Conservation (phyloP, 108 stramenopile species). For the Cyclostephanos tholiformis region DNA sequence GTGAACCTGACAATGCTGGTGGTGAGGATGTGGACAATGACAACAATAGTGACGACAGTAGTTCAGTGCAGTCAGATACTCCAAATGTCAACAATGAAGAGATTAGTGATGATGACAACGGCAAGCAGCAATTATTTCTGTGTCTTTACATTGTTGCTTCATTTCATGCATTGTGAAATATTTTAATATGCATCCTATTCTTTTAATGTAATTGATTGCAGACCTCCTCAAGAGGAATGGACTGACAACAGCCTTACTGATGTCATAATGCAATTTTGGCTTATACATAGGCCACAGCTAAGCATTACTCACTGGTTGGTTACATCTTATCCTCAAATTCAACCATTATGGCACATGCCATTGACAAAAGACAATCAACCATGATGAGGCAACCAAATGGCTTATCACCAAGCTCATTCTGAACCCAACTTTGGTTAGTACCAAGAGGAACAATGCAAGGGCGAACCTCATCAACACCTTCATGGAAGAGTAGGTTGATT, state of each 20-base stretch:
- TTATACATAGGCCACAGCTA: background rate
- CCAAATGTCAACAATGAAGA: background rate
- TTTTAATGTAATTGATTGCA: background rate
- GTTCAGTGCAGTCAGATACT: background rate
- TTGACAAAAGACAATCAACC: background rate
- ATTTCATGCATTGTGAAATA: background rate
- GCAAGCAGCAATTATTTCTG: background rate
- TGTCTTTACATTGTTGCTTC: background rate
- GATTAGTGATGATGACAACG: background rate
- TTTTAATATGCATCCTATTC: background rate
- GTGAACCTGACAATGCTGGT: background rate
- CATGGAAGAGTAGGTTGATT: constrained; percentile 11
- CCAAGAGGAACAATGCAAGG: background rate
- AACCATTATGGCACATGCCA: constrained; percentile 14
- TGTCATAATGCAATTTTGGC: background rate
- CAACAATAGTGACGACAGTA: background rate
- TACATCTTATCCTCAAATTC: constrained; percentile 11
- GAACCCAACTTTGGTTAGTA: background rate
- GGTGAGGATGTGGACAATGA: too few species aligned
- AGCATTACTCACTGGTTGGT: constrained; percentile 9
- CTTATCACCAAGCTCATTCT: constrained; percentile 20
- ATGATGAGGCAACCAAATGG: background rate
- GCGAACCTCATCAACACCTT: constrained; percentile 3
- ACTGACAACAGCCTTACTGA: background rate
- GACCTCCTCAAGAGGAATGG: constrained; percentile 1